These are phyloP conservation scores for Amanita rubescens DNA, from an alignment of 768 basidiomycete genomes.

Conservation along the genomic window DNA sequence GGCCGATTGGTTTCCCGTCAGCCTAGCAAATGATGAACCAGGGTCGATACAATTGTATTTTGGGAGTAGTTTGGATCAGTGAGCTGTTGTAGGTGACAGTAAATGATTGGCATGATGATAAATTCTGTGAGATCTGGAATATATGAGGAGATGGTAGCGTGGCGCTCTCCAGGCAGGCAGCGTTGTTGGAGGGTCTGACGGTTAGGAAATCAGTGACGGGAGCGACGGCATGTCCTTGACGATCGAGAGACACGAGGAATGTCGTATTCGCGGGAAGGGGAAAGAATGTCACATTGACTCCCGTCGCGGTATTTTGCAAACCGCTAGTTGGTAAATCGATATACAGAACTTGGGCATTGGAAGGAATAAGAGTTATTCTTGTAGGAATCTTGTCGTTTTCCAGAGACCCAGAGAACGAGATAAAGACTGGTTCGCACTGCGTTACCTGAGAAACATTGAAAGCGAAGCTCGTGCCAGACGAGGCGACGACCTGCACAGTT, in stretches of 20 bases:
- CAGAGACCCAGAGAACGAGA: constrained; percentile 37
- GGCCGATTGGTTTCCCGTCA: constrained; percentile 17
- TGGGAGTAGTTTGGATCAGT: constrained; percentile 21
- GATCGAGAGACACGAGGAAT: constrained; percentile 52
- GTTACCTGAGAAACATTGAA: constrained; percentile 36
- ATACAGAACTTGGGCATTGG: constrained; percentile 41
- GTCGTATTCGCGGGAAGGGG: constrained; percentile 41
- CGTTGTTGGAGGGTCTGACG: constrained; percentile 34
- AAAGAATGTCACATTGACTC: constrained; percentile 41
- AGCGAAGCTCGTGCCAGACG: constrained; percentile 32
- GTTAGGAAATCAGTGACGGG: constrained; percentile 40
- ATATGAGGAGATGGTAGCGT: constrained; percentile 10
- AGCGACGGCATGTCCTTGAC: constrained; percentile 33
- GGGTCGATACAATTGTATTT: constrained; percentile 33
- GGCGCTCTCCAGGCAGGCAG: constrained; percentile 31
- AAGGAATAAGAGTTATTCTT: constrained; percentile 44
- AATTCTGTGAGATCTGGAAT: constrained; percentile 25
- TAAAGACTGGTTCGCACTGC: constrained; percentile 46
- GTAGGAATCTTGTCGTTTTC: constrained; percentile 29
- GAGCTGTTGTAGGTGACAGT: constrained; percentile 33
- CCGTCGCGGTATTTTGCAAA: constrained; percentile 25
- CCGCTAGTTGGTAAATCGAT: constrained; percentile 34
- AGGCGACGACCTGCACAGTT: constrained; percentile 26
- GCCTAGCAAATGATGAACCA: constrained; percentile 16
- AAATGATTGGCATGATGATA: constrained; percentile 45